Conservation (phyloP, 495 filamentous ascomycete genomes). For the Pyronema omphalodes region DNA sequence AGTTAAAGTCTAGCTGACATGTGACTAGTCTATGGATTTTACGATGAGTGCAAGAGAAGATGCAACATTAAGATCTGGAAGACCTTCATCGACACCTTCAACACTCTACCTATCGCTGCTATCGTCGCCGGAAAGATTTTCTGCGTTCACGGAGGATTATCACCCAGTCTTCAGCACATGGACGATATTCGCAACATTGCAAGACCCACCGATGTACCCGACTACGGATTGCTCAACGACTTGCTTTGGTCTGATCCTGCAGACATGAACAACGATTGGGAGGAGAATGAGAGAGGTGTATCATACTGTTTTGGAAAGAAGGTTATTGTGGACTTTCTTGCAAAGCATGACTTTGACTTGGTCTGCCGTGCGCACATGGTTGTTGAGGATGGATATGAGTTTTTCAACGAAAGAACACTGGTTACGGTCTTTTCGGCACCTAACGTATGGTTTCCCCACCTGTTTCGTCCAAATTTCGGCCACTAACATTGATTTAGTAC, state of each 20-base stretch:
- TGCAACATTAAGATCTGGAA: conserved; percentile 99
- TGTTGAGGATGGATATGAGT: conserved; percentile 97
- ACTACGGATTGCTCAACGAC: conserved; percentile 92
- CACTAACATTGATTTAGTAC: conserved; percentile 39
- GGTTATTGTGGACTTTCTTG: conserved; percentile 92
- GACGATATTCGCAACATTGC: conserved; percentile 95
- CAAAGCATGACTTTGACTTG: conserved; percentile 88
- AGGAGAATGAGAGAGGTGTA: conserved; percentile 89
- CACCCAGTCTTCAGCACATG: conserved; percentile 85
- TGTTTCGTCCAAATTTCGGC: too few species aligned
- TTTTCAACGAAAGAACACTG: conserved; percentile 86
- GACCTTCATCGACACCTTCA: conserved; percentile 96
- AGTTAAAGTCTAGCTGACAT: neutral
- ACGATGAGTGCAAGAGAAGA: conserved; percentile 95
- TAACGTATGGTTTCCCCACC: conserved; percentile 47
- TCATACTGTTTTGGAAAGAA: conserved; percentile 99
- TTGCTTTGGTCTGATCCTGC: conserved; percentile 96
- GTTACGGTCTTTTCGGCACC: conserved; percentile 97
- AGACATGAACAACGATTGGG: conserved; percentile 96
- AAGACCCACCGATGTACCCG: conserved; percentile 88
- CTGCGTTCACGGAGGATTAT: conserved; percentile 92
- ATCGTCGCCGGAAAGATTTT: conserved; percentile 98
- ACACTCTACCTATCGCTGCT: conserved; percentile 82
- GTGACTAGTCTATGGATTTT: conserved; percentile 86
- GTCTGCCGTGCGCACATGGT: conserved; percentile 99